phyloP scores from a whole-genome alignment of 2,329 filamentous ascomycete genomes.

The Mycosphaerella sp. region DNA sequence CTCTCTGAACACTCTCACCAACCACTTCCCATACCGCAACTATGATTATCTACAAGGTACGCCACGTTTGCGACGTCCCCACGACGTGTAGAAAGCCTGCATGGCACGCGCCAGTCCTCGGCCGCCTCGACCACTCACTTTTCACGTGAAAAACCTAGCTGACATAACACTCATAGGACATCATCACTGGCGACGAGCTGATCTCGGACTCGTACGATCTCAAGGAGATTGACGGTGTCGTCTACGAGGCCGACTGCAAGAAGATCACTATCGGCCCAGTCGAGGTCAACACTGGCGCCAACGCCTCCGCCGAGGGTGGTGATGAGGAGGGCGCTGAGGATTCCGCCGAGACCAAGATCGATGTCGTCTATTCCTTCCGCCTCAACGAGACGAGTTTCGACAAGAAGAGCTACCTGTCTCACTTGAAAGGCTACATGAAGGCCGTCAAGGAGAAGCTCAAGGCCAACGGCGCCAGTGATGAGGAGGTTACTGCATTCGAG shows the following conservation, averaged over 20 bases:
- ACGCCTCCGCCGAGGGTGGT: slow-evolving; percentile 88
- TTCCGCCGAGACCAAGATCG: slow-evolving; percentile 68
- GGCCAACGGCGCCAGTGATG: slow-evolving; percentile 55
- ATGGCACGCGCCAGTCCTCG: slow-evolving; percentile 1
- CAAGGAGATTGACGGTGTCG: slow-evolving; percentile 69
- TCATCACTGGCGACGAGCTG: slow-evolving; percentile 86
- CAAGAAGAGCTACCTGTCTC: slow-evolving; percentile 77
- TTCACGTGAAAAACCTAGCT: slow-evolving; percentile 12
- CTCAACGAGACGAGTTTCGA: slow-evolving; percentile 71
- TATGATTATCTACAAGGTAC: slow-evolving; percentile 56
- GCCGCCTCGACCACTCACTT: slow-evolving; percentile 5
- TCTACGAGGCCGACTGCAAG: slow-evolving; percentile 86
- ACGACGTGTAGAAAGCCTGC: background rate
- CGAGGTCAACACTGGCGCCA: slow-evolving; percentile 75
- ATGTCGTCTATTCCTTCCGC: slow-evolving; percentile 89
- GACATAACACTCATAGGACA: slow-evolving; percentile 55
- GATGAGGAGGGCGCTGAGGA: slow-evolving; percentile 65
- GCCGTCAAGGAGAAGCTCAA: slow-evolving; percentile 66
- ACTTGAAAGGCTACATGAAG: slow-evolving; percentile 97
- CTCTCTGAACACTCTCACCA: slow-evolving; percentile 5
- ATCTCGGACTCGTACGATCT: slow-evolving; percentile 91
- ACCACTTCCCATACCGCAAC: slow-evolving; percentile 30
- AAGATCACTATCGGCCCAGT: slow-evolving; percentile 78
- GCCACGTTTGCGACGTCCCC: slow-evolving; percentile 20
- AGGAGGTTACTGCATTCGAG: slow-evolving; percentile 73